Base-by-base conservation (phyloP, 2,329 filamentous ascomycete genomes). In the Exophiala bonariae region DNA sequence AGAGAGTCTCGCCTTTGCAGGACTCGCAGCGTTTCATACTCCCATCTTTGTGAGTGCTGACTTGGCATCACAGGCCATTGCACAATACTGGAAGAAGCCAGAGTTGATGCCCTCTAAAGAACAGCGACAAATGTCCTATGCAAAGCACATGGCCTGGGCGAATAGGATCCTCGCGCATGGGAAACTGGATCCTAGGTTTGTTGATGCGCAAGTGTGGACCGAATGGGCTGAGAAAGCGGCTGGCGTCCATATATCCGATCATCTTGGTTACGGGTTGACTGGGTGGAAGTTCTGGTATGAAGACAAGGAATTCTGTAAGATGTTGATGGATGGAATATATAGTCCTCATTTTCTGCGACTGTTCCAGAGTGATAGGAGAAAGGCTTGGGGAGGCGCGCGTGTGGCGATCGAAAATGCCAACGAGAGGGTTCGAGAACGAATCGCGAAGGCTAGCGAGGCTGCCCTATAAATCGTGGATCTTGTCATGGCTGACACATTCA, bases 261-360 rank as follows among this genome's bases (percentile, higher is more conserved):
- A 63, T 34, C 57, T 69, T n/a, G 64, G 64, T 3, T 65, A 59
- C 50, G 26, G 59, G 11, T 47, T 43, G 43, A 50, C 58, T 28
- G 65, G 59, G 6, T 69, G 66, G 67, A 56, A 50, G 43, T 64
- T 68, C 40, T 70, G 66, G 61, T 59, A 59, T 47, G 49, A 48
- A 7, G 62, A 71, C 32, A 56, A 57, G 14, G 54, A 61, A 46
- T 55, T 70, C 34, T 66, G 61, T 26, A 58, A 55, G 19, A 17
- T 65, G 33, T 57, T 67, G 44, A 58, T 63, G 47, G 59, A 63
- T 49, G 67, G 66, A 1, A 50, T 69, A 9, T 57, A 59, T 41
- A 62, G 55, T 13, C 62, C 67, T 11, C 61, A 61, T 52, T 51
- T 66, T 1, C 67, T 64, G 52, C 57, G 66, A 18, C 50, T 67